These are phyloP conservation scores for Parathielavia appendiculata DNA, from an alignment of 495 filamentous ascomycete species.

Conservation along the genomic window DNA sequence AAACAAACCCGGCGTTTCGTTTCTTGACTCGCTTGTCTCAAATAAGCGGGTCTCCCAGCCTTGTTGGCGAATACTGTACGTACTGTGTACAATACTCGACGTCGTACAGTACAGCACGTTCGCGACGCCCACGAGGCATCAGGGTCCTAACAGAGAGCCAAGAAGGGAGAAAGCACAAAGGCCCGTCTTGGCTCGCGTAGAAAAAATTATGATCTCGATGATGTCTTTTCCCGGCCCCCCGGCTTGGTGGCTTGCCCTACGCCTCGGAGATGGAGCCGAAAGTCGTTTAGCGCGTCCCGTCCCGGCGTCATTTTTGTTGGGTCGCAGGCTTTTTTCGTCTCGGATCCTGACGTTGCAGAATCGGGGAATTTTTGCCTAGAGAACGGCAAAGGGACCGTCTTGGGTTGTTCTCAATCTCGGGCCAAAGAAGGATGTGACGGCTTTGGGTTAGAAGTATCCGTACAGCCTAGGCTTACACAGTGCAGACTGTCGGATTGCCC, in stretches of 20 bases:
- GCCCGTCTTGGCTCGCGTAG: too few relatives aligned
- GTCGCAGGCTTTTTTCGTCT: background rate
- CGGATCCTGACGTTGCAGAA: background rate
- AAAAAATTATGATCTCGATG: background rate
- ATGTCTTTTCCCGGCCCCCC: background rate
- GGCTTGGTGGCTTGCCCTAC: background rate
- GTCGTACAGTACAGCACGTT: too few relatives aligned
- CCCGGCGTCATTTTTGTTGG: background rate
- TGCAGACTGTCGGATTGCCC: too few relatives aligned
- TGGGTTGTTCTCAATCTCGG: too few relatives aligned
- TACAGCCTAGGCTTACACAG: background rate
- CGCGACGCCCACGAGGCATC: constrained; percentile 4
- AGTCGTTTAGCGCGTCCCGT: constrained; percentile 6
- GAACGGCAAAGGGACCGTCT: too few relatives aligned
- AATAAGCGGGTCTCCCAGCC: background rate
- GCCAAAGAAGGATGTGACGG: too few relatives aligned
- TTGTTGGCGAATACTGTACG: background rate
- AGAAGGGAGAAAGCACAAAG: background rate
- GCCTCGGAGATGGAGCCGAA: constrained; percentile 6
- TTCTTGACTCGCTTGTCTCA: background rate
- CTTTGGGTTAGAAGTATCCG: too few relatives aligned
- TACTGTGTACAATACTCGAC: too few relatives aligned
- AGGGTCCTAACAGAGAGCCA: background rate
- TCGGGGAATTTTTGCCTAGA: background rate
- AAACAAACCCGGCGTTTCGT: background rate